phyloP scores from a whole-genome alignment of 805 yeast genomes.

The Teunomyces pallodes region DNA sequence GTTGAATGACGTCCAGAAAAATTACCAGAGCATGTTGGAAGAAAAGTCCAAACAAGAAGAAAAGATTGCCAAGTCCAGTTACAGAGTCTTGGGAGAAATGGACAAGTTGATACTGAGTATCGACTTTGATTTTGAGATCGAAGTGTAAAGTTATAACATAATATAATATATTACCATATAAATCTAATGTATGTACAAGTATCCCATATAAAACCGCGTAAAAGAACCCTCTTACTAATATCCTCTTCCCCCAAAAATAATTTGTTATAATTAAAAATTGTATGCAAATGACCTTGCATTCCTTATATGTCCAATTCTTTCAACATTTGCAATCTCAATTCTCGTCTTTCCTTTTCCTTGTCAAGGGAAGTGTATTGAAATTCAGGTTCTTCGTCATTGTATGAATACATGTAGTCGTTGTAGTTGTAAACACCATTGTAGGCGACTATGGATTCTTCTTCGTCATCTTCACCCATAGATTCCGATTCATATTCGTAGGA shows the following conservation, averaged over 20 bases:
- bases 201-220: not conserved
- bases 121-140: constrained; percentile 25
- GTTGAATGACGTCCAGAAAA: constrained; percentile 49
- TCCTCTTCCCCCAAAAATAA: not conserved
- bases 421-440: constrained; percentile 8
- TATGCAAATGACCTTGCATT: not conserved
- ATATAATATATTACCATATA: not conserved
- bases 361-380: constrained; percentile 12
- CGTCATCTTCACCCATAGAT: constrained; percentile 18
- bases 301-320: constrained; percentile 24
- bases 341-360: constrained; percentile 35
- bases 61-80: constrained; percentile 48
- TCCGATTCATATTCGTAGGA: constrained; percentile 17
- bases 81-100: constrained; percentile 56
- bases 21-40: constrained; percentile 36
- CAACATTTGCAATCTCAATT: constrained; percentile 37
- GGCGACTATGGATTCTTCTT: constrained; percentile 15
- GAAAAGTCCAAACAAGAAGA: constrained; percentile 46
- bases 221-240: not conserved
- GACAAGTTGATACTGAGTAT: constrained; percentile 48
- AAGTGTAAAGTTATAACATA: not conserved
- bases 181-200: constrained; percentile 1
- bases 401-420: constrained; percentile 11
- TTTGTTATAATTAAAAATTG: not conserved
- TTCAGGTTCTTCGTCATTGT: constrained; percentile 7